These are phyloP conservation scores for Claviceps pazoutovae DNA, from an alignment of 2,329 filamentous ascomycete genomes.

Conservation along the genomic window DNA sequence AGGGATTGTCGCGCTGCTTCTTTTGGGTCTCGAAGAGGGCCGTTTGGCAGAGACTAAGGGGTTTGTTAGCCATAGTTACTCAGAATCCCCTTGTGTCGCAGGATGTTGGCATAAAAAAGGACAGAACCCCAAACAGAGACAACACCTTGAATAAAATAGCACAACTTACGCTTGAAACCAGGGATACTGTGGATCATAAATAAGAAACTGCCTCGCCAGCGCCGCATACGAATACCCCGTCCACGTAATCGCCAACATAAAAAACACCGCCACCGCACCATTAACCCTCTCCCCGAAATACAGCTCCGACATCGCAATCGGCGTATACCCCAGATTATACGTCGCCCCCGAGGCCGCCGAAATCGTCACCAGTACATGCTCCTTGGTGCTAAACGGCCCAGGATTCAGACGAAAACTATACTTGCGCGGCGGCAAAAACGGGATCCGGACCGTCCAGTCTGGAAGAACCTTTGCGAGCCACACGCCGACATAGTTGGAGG, in stretches of 20 bases:
- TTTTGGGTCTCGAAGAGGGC: slow-evolving; percentile 44
- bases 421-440: slow-evolving; percentile 24
- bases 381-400: slow-evolving; percentile 42
- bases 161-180: slow-evolving; percentile 25
- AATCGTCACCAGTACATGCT: slow-evolving; percentile 43
- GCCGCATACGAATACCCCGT: slow-evolving; percentile 46
- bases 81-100: too few relatives aligned
- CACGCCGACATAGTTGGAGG: slow-evolving; percentile 38
- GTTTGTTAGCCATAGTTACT: background rate
- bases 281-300: slow-evolving; percentile 41
- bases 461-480: slow-evolving; percentile 39
- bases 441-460: slow-evolving; percentile 29
- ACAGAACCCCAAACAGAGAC: background rate
- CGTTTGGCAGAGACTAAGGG: slow-evolving; percentile 31
- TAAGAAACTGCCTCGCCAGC: slow-evolving; percentile 39
- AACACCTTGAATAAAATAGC: background rate
- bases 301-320: slow-evolving; percentile 39
- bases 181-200: slow-evolving; percentile 38
- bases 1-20: slow-evolving; percentile 35
- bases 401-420: slow-evolving; percentile 40
- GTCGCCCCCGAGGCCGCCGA: slow-evolving; percentile 38
- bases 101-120: too few relatives aligned
- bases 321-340: slow-evolving; percentile 35
- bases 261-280: slow-evolving; percentile 40
- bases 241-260: slow-evolving; percentile 44